Conservation (phyloP, 345 rosid species). For the Citrus reticulata region DNA sequence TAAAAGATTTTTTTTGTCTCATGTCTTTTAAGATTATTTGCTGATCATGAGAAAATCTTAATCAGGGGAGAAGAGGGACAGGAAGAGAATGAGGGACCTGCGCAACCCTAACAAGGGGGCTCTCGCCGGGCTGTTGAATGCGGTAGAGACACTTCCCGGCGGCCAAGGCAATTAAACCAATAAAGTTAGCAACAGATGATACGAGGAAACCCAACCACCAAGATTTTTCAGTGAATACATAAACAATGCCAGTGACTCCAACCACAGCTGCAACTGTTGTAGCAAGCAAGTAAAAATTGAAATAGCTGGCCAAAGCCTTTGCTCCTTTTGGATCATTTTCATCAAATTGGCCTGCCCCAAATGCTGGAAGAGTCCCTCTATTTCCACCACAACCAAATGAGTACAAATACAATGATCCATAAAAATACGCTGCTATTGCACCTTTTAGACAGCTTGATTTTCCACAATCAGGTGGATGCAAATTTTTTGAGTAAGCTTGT, state of each 20-base stretch:
- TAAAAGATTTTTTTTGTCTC: too few relatives aligned
- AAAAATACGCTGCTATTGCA: slow-evolving; percentile 28
- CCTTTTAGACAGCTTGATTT: slow-evolving; percentile 39
- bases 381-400: slow-evolving; percentile 49
- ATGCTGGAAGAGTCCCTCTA: slow-evolving; percentile 40
- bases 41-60: too few relatives aligned
- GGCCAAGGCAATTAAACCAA: slow-evolving; percentile 31
- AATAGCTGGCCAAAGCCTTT: slow-evolving; percentile 37
- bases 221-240: slow-evolving; percentile 24
- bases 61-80: too few relatives aligned
- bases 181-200: slow-evolving; percentile 22
- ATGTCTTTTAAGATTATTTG: too few relatives aligned
- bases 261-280: slow-evolving; percentile 32
- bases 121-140: slow-evolving; percentile 17
- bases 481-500: slow-evolving; percentile 34
- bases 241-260: slow-evolving; percentile 50
- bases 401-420: slow-evolving; percentile 27
- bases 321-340: slow-evolving; percentile 24
- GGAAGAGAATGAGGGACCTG: slow-evolving; percentile 17
- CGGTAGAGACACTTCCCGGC: slow-evolving; percentile 44
- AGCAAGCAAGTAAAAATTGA: slow-evolving; percentile 35
- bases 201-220: slow-evolving; percentile 53
- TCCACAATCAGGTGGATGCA: slow-evolving; percentile 37
- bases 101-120: slow-evolving; percentile 34
- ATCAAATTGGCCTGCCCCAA: slow-evolving; percentile 57